These are phyloP conservation scores for Crithidia expoeki DNA, from an alignment of 208 protist genomes.

Conservation along the genomic window DNA sequence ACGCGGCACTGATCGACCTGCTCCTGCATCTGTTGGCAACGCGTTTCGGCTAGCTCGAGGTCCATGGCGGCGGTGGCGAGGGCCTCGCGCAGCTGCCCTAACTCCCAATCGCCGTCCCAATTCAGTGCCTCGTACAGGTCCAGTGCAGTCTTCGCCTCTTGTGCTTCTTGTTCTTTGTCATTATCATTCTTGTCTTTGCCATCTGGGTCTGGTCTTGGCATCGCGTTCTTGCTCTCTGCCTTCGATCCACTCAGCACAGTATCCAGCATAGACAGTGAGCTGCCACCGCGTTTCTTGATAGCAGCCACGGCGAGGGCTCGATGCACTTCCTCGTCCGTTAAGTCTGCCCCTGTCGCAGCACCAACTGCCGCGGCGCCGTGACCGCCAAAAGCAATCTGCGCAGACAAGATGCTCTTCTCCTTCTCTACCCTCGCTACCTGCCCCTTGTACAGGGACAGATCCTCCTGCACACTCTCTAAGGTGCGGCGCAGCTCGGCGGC, in stretches of 20 bases:
- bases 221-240: not conserved
- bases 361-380: conserved; percentile 34
- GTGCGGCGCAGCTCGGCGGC: conserved; percentile 51
- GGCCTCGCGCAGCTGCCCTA: conserved; percentile 75
- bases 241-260: not conserved
- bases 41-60: conserved; percentile 81
- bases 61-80: conserved; percentile 82
- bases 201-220: no score
- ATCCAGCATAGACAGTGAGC: conserved; percentile 7
- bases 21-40: conserved; percentile 61
- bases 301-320: conserved; percentile 72
- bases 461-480: conserved; percentile 44
- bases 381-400: conserved; percentile 41
- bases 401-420: conserved; percentile 42
- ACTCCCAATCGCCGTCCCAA: conserved; percentile 85
- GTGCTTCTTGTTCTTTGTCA: not conserved
- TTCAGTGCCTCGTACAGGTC: conserved; percentile 71
- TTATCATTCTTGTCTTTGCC: not conserved
- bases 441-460: conserved; percentile 52
- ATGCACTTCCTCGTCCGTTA: conserved; percentile 73
- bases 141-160: conserved; percentile 42
- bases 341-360: conserved; percentile 28
- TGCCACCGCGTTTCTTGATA: conserved; percentile 35
- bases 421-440: conserved; percentile 59
- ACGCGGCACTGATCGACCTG: conserved; percentile 59